These are phyloP conservation scores for Cicer chorassanicum DNA, from an alignment of 306 rosid genomes.

Conservation along the genomic window DNA sequence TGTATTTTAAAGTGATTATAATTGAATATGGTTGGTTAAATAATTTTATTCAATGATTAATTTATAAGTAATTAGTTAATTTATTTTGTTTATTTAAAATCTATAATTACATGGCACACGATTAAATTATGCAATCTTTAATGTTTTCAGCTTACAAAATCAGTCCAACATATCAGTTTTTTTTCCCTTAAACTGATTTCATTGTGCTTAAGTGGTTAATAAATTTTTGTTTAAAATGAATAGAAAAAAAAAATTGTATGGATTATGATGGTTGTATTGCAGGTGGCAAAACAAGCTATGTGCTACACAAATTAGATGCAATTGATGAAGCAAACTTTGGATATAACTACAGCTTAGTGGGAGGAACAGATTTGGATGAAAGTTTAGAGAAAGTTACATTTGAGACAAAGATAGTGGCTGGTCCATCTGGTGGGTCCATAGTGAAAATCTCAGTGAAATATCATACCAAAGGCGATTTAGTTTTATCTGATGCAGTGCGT, in stretches of 20 bases:
- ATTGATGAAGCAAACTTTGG: constrained; percentile 31
- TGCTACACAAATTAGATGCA: constrained; percentile 40
- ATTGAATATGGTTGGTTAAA: not conserved
- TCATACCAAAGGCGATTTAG: constrained; percentile 44
- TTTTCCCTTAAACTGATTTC: no score
- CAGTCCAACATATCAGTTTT: no score
- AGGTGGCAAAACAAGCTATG: constrained; percentile 6
- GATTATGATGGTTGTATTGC: not conserved
- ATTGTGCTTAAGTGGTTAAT: no score
- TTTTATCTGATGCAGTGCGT: constrained; percentile 19
- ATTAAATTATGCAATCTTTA: no score
- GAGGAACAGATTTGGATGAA: constrained; percentile 41
- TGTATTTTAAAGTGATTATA: no score
- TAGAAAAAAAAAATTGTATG: no score
- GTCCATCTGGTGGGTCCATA: constrained; percentile 48
- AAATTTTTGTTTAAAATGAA: no score
- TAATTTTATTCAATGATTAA: no score
- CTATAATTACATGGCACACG: no score
- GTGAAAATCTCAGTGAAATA: constrained; percentile 17
- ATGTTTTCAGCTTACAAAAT: no score
- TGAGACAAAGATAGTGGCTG: constrained; percentile 22
- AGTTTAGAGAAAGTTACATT: constrained; percentile 41
- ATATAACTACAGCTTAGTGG: constrained; percentile 43
- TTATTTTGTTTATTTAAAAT: no score
- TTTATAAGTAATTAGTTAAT: not conserved